Base-by-base conservation (phyloP, 495 filamentous ascomycete species). In the Penicillium malachiteum region DNA sequence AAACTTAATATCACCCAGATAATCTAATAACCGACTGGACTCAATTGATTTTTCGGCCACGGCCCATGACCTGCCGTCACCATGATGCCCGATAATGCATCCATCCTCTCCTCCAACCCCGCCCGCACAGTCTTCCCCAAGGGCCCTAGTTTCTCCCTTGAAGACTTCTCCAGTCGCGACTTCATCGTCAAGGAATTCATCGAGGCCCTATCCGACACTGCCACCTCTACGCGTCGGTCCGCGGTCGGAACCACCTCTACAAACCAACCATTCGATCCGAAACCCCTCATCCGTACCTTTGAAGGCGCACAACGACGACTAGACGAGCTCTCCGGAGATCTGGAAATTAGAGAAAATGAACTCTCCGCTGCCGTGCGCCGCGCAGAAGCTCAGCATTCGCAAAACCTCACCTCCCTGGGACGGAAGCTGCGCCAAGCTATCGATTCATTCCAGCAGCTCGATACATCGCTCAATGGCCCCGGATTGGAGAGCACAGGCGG, bases 121-220 rank as follows among this genome's bases (percentile, higher is more conserved):
- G 57, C 74, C 45, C 82, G 87, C 71, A 75, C 87, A 39, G 78
- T 92, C 61, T 92, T 91, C 70, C 87, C 87, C 43, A 81, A 84
- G 66, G 89, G 87, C 17, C 89, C 89, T 43, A 84, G 79, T 70
- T 96, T 96, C 75, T 88, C 84, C 7, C 79, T 96, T 59, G 90
- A 95, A 17, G 89, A 90, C 71, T 96, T 97, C 78, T 93, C 90
- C 43, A 72, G 76, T 53, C 79, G 79, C 17, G 94, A 97, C 74
- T 99, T 96, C 72, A 96, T 97, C 58, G 95, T 96, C 56, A 90
- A 94, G 64, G 95, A 97, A 71, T 97, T 99, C 63, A 85, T 99
- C 57, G 95, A 99, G 66, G 78, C 86, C 9, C 88, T 99, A 56
- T 93, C 93, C 50, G 93, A 97, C 51, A 87, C 77, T 48, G 87